Conservation (phyloP, 2,329 filamentous ascomycete genomes). For the Macroventuria anomochaeta region DNA sequence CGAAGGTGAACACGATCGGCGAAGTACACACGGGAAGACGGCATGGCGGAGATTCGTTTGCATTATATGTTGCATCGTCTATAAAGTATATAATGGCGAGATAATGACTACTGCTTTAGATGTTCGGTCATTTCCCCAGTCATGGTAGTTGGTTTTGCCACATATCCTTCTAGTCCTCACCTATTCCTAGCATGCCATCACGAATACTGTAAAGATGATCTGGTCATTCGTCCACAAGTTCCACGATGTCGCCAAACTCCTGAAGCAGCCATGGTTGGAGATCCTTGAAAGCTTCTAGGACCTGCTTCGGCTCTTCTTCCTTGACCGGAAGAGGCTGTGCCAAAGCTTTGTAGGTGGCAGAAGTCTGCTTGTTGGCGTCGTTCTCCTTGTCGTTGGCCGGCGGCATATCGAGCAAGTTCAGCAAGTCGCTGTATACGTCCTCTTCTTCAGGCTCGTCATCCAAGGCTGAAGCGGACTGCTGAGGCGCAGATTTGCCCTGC, state of each 20-base stretch:
- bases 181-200: too few relatives aligned
- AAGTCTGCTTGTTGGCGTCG: background rate
- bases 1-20: background rate
- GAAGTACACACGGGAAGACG: background rate
- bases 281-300: constrained; percentile 39
- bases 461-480: too few relatives aligned
- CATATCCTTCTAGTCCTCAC: too few relatives aligned
- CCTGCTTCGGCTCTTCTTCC: background rate
- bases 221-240: constrained; percentile 40
- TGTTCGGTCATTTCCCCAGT: too few relatives aligned
- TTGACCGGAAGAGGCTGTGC: background rate
- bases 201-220: background rate
- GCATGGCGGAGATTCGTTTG: background rate
- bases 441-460: background rate
- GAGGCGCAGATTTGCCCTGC: background rate
- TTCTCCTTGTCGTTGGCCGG: background rate
- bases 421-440: background rate
- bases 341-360: background rate
- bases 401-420: background rate
- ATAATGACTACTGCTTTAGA: background rate
- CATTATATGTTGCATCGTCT: background rate
- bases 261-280: constrained; percentile 49
- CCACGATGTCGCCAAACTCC: constrained; percentile 51
- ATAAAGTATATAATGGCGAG: background rate
- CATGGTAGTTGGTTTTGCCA: too few relatives aligned